These are phyloP conservation scores for Saturnispora sekii DNA, from an alignment of 805 yeast species.

Conservation along the genomic window DNA sequence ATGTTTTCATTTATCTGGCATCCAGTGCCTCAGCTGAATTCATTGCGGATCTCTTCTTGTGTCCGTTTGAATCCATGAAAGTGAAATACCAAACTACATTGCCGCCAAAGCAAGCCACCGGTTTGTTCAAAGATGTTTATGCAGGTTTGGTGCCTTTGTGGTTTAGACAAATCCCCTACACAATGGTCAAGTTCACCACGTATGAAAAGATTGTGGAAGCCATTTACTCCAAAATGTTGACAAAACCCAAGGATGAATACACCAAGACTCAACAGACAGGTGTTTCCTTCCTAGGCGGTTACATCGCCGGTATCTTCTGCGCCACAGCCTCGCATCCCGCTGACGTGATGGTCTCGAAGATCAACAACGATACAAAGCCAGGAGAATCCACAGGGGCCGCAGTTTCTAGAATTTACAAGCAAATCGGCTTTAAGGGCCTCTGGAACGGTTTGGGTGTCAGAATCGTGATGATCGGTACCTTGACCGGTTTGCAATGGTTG, in stretches of 20 bases:
- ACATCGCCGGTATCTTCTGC: constrained; percentile 94
- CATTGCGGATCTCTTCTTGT: constrained; percentile 78
- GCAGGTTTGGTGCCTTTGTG: constrained; percentile 88
- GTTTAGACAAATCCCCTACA: constrained; percentile 97
- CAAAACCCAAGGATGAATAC: constrained; percentile 65
- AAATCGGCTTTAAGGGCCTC: constrained; percentile 82
- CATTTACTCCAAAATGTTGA: constrained; percentile 58
- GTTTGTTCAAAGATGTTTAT: constrained; percentile 57
- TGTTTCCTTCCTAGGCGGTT: constrained; percentile 91
- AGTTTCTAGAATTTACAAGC: constrained; percentile 60
- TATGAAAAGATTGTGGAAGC: constrained; percentile 84
- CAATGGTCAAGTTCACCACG: constrained; percentile 93
- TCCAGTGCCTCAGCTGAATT: constrained; percentile 94
- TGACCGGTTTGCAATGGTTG: constrained; percentile 96
- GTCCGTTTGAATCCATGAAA: constrained; percentile 94
- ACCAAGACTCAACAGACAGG: constrained; percentile 77
- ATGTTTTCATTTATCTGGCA: constrained; percentile 64
- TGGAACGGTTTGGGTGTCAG: constrained; percentile 95
- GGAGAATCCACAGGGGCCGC: constrained; percentile 62
- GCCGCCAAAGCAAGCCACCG: constrained; percentile 68
- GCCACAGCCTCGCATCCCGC: constrained; percentile 97
- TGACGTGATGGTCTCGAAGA: constrained; percentile 95
- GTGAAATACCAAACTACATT: constrained; percentile 89
- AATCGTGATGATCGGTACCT: constrained; percentile 94
- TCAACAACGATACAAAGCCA: constrained; percentile 61